Evolutionary conservation across 768 basidiomycete genomes (phyloP), one percentile per base, ranked within the genome.

Genomic region (Xanthoconium stramineum): DNA sequence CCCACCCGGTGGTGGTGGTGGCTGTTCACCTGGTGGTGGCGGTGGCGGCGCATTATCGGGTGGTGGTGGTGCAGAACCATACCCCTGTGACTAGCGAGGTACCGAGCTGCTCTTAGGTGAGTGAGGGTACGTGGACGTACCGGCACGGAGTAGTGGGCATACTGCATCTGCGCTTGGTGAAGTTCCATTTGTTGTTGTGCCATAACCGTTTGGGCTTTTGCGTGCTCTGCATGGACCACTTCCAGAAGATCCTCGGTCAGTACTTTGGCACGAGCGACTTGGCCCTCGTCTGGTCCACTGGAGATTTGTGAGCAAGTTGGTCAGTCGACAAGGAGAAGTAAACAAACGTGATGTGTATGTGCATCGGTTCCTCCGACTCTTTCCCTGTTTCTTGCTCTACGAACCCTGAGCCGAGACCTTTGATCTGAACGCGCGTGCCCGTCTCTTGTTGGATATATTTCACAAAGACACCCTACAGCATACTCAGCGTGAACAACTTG

Each of bases 371-470:
- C 44, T 92, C 89, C 43, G 87, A 83, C 72, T 96, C 94, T 65
- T 85, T 77, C 3, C 92, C 90, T 1, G 93, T 94, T 63, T 94
- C 91, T 55, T 83, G 83, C 65, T 99, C 96, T 59, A 96, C 86
- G 69, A 97, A 99, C 2, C 96, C 96, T 28, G 93, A 95, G 6
- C 96, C 96, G 14, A 85, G 65, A 19, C 96, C 96, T 72, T 98
- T 98, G 64, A 99, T 97, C 70, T 99, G 96, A 10, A 99, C 96
- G 57, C 96, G 83, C 7, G 95, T 96, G 30, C 88, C 87, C 0
- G 96, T 99, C 73, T 99, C 96, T 64, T 88, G 83, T 72, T 99
- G 96, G 48, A 98, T 98, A 69, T 94, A 94, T 74, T 99, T 99
- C 62, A 99, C 96, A 66, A 98, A 99, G 61, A 93, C 86, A 61